Percentiles rank a stretch among this genome's conserved stretches.
Conservation (phyloP, 2,329 filamentous ascomycete species). For the Coniochaeta sp. region DNA sequence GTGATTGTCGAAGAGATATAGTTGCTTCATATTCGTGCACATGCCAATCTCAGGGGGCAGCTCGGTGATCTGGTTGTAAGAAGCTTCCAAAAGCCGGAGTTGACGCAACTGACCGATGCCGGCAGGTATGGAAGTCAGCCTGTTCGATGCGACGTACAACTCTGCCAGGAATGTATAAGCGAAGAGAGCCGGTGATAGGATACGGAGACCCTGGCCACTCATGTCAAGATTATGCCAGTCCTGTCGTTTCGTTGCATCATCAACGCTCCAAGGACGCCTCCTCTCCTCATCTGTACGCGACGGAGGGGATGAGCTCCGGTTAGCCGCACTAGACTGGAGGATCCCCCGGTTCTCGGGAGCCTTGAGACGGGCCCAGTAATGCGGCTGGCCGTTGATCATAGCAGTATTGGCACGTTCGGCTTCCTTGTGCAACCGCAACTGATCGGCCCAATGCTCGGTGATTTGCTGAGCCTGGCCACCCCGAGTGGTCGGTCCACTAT, state of each 20-base stretch:
- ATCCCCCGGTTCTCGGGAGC: slow-evolving; percentile 64
- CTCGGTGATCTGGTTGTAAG: slow-evolving; percentile 74
- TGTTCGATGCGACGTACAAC: slow-evolving; percentile 91
- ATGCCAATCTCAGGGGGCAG: slow-evolving; percentile 91
- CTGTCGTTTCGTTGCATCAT: slow-evolving; percentile 61
- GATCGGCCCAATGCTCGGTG: slow-evolving; percentile 77
- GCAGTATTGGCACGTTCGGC: slow-evolving; percentile 64
- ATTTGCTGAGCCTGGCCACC: slow-evolving; percentile 42
- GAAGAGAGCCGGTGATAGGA: slow-evolving; percentile 73
- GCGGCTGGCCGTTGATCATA: slow-evolving; percentile 60
- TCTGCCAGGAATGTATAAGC: slow-evolving; percentile 83
- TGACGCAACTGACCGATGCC: slow-evolving; percentile 76
- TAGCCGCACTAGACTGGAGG: slow-evolving; percentile 41
- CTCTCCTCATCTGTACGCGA: slow-evolving; percentile 51
- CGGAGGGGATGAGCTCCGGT: slow-evolving; percentile 38
- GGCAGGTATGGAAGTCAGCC: slow-evolving; percentile 70
- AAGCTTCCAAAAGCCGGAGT: slow-evolving; percentile 77
- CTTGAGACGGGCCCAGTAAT: slow-evolving; percentile 66
- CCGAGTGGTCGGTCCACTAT: slow-evolving; percentile 38
- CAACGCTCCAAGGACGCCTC: slow-evolving; percentile 56
- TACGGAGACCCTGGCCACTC: slow-evolving; percentile 88
- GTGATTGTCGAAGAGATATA: slow-evolving; percentile 86
- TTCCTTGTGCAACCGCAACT: slow-evolving; percentile 73
- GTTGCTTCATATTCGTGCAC: slow-evolving; percentile 83
- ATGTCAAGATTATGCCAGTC: slow-evolving; percentile 93